phyloP scores from a whole-genome alignment of 1,284 basidiomycete genomes.

The Pseudozyma sp. region DNA sequence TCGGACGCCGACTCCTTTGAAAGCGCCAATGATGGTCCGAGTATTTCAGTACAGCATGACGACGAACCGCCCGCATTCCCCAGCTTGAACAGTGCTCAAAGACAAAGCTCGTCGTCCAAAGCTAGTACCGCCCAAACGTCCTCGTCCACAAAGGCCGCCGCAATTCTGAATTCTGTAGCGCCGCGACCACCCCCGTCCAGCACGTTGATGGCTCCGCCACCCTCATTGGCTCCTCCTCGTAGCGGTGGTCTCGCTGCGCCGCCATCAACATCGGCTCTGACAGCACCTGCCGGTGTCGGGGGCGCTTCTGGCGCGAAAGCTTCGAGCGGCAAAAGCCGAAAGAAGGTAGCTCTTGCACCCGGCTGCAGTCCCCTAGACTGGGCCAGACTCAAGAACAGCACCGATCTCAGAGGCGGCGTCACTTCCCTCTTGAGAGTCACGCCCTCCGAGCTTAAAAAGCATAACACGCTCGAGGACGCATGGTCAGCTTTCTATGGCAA shows the following conservation, averaged over 20 bases:
- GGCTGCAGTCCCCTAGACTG: conserved; percentile 94
- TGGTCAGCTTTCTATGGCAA: conserved; percentile 94
- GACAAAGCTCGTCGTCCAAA: conserved; percentile 68
- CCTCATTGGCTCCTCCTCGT: conserved; percentile 38
- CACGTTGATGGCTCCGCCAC: conserved; percentile 43
- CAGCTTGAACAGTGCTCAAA: conserved; percentile 81
- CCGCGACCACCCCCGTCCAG: conserved; percentile 23
- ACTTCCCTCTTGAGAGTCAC: conserved; percentile 76
- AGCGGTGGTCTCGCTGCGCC: conserved; percentile 44
- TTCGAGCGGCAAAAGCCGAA: conserved; percentile 28
- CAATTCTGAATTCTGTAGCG: conserved; percentile 30
- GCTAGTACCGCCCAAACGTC: not conserved
- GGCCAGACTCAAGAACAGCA: conserved; percentile 83
- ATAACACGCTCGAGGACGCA: conserved; percentile 86
- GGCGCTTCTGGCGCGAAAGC: conserved; percentile 47
- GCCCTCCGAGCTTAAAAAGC: conserved; percentile 83
- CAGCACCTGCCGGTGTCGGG: conserved; percentile 54
- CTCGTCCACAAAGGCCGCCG: conserved; percentile 10
- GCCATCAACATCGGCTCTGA: conserved; percentile 54
- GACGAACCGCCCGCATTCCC: conserved; percentile 88
- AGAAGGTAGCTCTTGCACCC: conserved; percentile 88
- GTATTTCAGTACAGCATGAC: conserved; percentile 65
- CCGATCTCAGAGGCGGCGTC: conserved; percentile 49
- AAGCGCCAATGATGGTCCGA: conserved; percentile 21
- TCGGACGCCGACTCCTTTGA: conserved; percentile 30